These are phyloP conservation scores for Colletotrichum sp. DNA, from an alignment of 2,329 filamentous ascomycete genomes.

Conservation along the genomic window DNA sequence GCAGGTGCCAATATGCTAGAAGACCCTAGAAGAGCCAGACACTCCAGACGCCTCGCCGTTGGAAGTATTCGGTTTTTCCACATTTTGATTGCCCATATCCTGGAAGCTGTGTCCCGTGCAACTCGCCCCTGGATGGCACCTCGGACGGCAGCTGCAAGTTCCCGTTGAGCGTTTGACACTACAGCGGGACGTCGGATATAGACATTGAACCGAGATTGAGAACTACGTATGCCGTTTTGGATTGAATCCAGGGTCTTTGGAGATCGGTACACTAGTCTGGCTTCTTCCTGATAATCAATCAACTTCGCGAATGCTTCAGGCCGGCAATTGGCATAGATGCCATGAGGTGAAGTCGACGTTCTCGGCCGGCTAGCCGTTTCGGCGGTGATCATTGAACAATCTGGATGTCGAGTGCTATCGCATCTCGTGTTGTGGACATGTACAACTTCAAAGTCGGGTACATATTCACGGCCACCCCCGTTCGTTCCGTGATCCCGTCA, in stretches of 20 bases:
- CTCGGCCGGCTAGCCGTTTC: fast-evolving
- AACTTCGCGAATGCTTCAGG: fast-evolving
- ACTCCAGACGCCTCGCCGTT: neutral
- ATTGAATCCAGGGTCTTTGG: neutral
- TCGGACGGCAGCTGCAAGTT: neutral
- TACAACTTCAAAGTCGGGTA: neutral
- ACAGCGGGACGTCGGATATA: neutral
- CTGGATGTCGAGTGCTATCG: fast-evolving
- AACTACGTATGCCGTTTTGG: neutral
- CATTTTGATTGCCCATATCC: neutral
- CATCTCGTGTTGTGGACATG: neutral
- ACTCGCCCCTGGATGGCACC: neutral
- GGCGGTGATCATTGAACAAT: fast-evolving
- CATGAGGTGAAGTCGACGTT: fast-evolving
- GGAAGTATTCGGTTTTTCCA: neutral
- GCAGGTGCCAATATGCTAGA: neutral
- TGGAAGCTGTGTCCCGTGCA: neutral
- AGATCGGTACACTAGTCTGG: neutral
- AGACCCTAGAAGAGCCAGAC: neutral
- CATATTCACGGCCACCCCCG: neutral
- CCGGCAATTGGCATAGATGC: neutral
- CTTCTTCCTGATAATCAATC: neutral
- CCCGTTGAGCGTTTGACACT: neutral
- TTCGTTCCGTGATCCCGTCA: neutral
- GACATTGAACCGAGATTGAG: neutral